A percentile compares a stretch with the other conserved stretches of the same genome.
Evolutionary conservation across 2,329 filamentous ascomycete genomes (phyloP).

Genomic region (Zarea fungicola): DNA sequence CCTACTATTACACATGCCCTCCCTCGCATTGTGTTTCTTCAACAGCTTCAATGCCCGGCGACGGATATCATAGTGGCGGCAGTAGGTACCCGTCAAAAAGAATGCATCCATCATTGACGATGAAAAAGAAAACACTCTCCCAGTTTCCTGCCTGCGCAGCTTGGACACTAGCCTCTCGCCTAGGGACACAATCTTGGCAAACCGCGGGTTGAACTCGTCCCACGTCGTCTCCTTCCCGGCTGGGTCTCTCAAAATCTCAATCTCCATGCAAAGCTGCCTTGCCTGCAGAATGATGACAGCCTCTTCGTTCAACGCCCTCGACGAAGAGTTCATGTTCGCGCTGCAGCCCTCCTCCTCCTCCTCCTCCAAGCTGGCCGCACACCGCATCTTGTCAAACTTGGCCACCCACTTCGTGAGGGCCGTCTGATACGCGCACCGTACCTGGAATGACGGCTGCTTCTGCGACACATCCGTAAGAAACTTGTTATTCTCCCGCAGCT

Average conservation of each 20-base stretch:
- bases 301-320: not conserved
- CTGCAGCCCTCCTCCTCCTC: too few relatives aligned
- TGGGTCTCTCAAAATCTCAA: not conserved
- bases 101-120: constrained; percentile 4
- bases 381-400: constrained; percentile 1
- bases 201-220: not conserved
- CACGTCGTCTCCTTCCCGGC: not conserved
- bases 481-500: constrained; percentile 5
- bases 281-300: not conserved
- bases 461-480: not conserved
- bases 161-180: not conserved
- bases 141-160: not conserved
- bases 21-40: not conserved
- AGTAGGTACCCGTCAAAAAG: not conserved
- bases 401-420: not conserved
- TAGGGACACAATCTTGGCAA: not conserved
- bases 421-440: not conserved
- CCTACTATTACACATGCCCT: constrained; percentile 3
- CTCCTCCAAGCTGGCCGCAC: not conserved
- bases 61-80: not conserved
- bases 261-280: not conserved
- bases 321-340: too few relatives aligned
- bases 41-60: not conserved
- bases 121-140: constrained; percentile 2
- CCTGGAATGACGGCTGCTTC: not conserved